phyloP scores from a whole-genome alignment of 805 yeast species.

The Cyberlindnera galapagoensis region DNA sequence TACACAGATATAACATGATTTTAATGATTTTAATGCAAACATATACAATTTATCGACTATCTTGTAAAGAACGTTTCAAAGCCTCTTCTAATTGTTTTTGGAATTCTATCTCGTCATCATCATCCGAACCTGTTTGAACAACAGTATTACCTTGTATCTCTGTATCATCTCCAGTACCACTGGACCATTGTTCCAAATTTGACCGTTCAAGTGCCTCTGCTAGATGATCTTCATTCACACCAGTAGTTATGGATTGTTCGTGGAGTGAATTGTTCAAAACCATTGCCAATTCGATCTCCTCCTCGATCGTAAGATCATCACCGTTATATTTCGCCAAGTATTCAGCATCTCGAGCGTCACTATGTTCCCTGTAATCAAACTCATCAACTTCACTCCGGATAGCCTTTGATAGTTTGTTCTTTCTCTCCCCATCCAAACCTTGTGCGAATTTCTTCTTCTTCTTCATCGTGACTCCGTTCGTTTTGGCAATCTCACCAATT shows the following conservation, averaged over 20 bases:
- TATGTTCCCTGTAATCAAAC: conserved; percentile 15
- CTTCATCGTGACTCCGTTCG: conserved; percentile 2
- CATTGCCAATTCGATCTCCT: conserved; percentile 23
- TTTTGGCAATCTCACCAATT: conserved; percentile 13
- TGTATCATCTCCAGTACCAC: conserved; percentile 1
- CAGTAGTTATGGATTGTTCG: conserved; percentile 5
- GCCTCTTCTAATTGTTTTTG: conserved; percentile 19
- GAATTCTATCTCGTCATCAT: conserved; percentile 13
- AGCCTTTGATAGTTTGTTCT: conserved; percentile 12
- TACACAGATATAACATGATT: conserved; percentile 1
- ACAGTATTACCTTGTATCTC: not conserved
- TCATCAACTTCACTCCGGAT: conserved; percentile 20
- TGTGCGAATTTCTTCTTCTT: conserved; percentile 10
- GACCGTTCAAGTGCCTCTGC: conserved; percentile 10
- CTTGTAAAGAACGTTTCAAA: conserved; percentile 18
- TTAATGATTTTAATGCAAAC: conserved; percentile 1
- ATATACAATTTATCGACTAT: conserved; percentile 2
- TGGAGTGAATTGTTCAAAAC: conserved; percentile 19
- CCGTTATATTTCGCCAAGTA: conserved; percentile 21
- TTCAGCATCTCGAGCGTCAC: conserved; percentile 8
- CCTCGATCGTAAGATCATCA: conserved; percentile 12
- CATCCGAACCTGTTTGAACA: conserved; percentile 1
- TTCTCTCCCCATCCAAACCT: conserved; percentile 16
- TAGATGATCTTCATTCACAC: conserved; percentile 7
- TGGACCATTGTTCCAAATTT: conserved; percentile 6